Evolutionary conservation across 768 basidiomycete species (phyloP).

Genomic region (Daedaleopsis sinensis): DNA sequence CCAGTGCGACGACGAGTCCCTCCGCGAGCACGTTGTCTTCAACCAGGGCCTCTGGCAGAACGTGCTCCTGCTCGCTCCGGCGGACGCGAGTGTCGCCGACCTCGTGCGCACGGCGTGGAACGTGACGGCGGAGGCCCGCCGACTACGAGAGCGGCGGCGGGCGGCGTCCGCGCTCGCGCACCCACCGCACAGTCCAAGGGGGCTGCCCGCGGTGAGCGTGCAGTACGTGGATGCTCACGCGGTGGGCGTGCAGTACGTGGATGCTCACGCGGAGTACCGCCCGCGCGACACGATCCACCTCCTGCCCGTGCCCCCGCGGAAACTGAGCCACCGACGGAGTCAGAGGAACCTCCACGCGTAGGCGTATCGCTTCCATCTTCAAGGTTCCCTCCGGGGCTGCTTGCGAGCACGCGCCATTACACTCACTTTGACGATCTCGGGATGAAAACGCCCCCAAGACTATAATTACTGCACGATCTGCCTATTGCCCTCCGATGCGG

Average conservation of each 20-base stretch:
- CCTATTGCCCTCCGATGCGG: neutral
- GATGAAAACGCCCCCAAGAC: neutral
- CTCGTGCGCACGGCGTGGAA: slow-evolving; percentile 69
- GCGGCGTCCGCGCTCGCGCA: neutral
- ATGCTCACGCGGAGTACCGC: neutral
- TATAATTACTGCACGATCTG: neutral
- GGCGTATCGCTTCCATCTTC: neutral
- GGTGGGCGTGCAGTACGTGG: neutral
- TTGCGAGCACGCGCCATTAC: too few species aligned
- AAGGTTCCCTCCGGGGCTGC: too few species aligned
- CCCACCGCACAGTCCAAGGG: neutral
- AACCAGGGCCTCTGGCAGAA: slow-evolving; percentile 75
- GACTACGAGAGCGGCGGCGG: slow-evolving; percentile 28
- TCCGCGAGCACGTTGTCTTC: slow-evolving; percentile 38
- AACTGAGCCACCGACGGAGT: neutral
- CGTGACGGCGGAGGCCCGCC: slow-evolving; percentile 67
- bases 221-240: neutral
- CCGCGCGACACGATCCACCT: neutral
- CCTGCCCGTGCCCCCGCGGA: neutral
- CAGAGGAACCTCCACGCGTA: neutral
- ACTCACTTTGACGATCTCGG: neutral
- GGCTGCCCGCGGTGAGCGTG: neutral
- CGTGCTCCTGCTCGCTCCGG: slow-evolving; percentile 54
- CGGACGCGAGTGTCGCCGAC: slow-evolving; percentile 46
- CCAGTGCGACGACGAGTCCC: slow-evolving; percentile 38